Conservation (phyloP, 2,329 filamentous ascomycete genomes). For the Scedosporium dehoogii region DNA sequence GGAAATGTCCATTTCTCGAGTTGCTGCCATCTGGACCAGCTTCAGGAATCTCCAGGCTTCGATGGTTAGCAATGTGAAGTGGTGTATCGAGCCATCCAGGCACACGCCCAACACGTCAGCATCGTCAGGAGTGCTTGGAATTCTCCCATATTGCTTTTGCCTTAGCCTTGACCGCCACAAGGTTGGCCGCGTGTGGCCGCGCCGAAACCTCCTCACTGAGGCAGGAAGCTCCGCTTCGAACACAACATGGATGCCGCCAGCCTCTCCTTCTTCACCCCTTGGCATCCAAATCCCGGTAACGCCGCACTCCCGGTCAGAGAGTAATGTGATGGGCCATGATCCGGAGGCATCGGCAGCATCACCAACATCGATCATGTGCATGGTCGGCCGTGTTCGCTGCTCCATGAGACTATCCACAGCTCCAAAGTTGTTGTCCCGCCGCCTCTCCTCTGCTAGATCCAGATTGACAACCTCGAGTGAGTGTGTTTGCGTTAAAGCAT, state of each 20-base stretch:
- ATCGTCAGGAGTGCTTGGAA: slow-evolving; percentile 32
- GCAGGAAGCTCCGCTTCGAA: slow-evolving; percentile 47
- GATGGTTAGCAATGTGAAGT: slow-evolving; percentile 56
- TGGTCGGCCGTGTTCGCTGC: slow-evolving; percentile 28
- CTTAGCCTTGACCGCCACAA: slow-evolving; percentile 31
- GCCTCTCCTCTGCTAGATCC: slow-evolving; percentile 22
- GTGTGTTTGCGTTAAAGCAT: slow-evolving; percentile 42
- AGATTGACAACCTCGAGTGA: slow-evolving; percentile 47
- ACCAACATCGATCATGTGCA: slow-evolving; percentile 37
- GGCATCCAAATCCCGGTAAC: slow-evolving; percentile 43
- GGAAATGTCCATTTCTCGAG: slow-evolving; percentile 11
- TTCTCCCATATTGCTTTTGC: slow-evolving; percentile 27
- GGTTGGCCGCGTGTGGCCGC: slow-evolving; percentile 39
- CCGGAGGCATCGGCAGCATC: slow-evolving; percentile 16
- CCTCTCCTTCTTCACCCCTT: slow-evolving; percentile 24
- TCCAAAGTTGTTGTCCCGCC: slow-evolving; percentile 20
- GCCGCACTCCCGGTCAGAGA: slow-evolving; percentile 36
- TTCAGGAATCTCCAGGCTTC: slow-evolving; percentile 58
- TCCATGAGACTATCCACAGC: slow-evolving; percentile 32
- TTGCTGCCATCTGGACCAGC: slow-evolving; percentile 62
- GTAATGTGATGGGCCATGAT: slow-evolving; percentile 31
- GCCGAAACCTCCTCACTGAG: slow-evolving; percentile 47
- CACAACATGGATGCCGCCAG: slow-evolving; percentile 30
- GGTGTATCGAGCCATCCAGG: slow-evolving; percentile 59
- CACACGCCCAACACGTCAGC: slow-evolving; percentile 53